Evolutionary conservation across 108 stramenopile species (phyloP), one percentile per base, ranked within the genome.

Genomic region (Stephanodiscus minutulus): DNA sequence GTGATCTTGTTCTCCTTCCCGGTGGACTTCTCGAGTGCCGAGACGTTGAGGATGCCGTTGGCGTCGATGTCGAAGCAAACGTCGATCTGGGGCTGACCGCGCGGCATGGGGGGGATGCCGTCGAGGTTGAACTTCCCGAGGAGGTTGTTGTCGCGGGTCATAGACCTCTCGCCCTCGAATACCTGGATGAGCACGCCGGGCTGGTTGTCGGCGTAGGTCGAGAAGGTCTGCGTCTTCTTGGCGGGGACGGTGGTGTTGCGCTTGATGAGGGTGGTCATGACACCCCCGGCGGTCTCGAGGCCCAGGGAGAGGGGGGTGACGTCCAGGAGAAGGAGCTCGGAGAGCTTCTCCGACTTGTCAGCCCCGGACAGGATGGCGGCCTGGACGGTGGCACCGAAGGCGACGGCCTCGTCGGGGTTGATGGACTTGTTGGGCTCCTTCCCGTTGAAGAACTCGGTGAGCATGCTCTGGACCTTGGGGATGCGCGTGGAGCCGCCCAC

Each of bases 1-100:
- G 98, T 99, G 81, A 99, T 99, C 92, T 99, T 98, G 82, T 99
- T 85, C 79, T 97, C 98, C 93, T 99, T 99, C 63, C 98, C 98
- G 46, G 98, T 99, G 36, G 95, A 96, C 91, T 99, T 99, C 84
- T 99, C 98, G 31, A 98, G 80, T 37, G 98, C 98, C 46, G 89
- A 91, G 8, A 99, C 98, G 84, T 94, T 92, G 59, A 95, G 53
- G 66, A 76, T 76, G 33, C 74, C 74, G 41, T 76, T 93, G 74
- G 97, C 98, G 83, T 98, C 98, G 71, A 99, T 96, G 77, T 98
- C 98, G 78, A 98, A 99, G 84, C 94, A 95, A 27, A 99, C 98
- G 70, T 95, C 98, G 73, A 99, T 98, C 83, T 99, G 98, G 46
- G 98, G 98, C 85, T 97, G 96, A 35, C 98, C 98, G 74, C 97